Percentiles rank a stretch among this genome's conserved stretches.
Evolutionary conservation across 2,329 filamentous ascomycete genomes (phyloP).

Genomic region (Xylaria sp.): DNA sequence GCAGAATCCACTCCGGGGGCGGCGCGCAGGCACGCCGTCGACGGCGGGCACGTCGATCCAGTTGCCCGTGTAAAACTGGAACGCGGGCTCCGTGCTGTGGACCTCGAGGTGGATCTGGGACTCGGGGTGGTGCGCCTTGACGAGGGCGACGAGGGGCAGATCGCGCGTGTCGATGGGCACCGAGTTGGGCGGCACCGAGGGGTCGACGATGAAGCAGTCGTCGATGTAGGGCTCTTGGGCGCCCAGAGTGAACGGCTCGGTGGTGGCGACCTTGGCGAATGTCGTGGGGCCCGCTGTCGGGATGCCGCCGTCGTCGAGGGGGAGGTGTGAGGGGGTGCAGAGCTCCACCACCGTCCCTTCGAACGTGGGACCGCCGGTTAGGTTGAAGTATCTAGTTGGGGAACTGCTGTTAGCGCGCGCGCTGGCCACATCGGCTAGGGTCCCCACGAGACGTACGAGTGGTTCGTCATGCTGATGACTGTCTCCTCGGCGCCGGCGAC

Average conservation of each 20-base stretch:
- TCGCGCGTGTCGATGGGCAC: constrained; percentile 70
- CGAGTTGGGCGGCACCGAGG: constrained; percentile 55
- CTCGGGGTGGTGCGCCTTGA: constrained; percentile 74
- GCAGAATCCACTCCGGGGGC: constrained; percentile 78
- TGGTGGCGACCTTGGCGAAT: constrained; percentile 69
- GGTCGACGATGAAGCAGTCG: constrained; percentile 84
- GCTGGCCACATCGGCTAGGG: background rate
- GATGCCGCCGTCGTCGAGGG: constrained; percentile 74
- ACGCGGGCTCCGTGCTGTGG: constrained; percentile 89
- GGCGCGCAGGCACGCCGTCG: constrained; percentile 66
- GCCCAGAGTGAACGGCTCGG: constrained; percentile 74
- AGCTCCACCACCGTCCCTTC: constrained; percentile 71
- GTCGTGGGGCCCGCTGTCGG: constrained; percentile 70
- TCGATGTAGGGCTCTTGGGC: constrained; percentile 77
- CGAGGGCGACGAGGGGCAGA: constrained; percentile 67
- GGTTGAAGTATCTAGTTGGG: constrained; percentile 65
- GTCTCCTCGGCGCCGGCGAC: constrained; percentile 85
- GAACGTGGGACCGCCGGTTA: constrained; percentile 58
- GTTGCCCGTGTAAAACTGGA: constrained; percentile 95
- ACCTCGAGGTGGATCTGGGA: constrained; percentile 84
- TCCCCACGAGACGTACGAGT: constrained; percentile 66
- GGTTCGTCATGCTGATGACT: constrained; percentile 90
- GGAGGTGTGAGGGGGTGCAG: constrained; percentile 68
- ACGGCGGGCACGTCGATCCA: constrained; percentile 77
- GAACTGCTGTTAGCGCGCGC: background rate